Evolutionary conservation across 352 stramenopile species (phyloP).

Genomic region (Elongisporangium anandrum): DNA sequence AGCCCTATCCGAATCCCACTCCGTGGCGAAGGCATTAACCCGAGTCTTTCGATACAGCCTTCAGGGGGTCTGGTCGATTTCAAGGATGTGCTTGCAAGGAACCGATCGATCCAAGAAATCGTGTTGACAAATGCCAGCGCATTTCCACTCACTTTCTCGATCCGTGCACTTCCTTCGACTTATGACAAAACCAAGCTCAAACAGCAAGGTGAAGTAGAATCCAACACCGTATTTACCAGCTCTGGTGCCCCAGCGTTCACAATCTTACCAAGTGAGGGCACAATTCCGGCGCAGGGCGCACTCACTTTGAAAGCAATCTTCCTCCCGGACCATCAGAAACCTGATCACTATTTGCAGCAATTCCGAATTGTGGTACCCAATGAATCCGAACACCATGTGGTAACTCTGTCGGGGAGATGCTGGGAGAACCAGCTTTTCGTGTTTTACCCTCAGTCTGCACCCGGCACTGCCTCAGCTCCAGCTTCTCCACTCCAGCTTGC

Average conservation of each 20-base stretch:
- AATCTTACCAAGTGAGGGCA: slow-evolving; percentile 52
- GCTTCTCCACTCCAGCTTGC: not conserved
- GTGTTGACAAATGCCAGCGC: slow-evolving; percentile 54
- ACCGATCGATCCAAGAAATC: slow-evolving; percentile 36
- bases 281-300: slow-evolving; percentile 53
- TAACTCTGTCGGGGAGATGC: slow-evolving; percentile 50
- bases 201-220: not conserved
- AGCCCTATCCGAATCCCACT: slow-evolving; percentile 35
- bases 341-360: slow-evolving; percentile 46
- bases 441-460: slow-evolving; percentile 18
- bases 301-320: slow-evolving; percentile 63
- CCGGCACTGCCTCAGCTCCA: not conserved
- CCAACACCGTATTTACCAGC: slow-evolving; percentile 1
- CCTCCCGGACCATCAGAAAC: slow-evolving; percentile 47
- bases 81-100: slow-evolving; percentile 59
- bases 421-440: slow-evolving; percentile 82
- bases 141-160: slow-evolving; percentile 58
- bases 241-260: slow-evolving; percentile 47
- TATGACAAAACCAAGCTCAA: not conserved
- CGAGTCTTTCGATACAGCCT: slow-evolving; percentile 61
- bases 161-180: slow-evolving; percentile 15
- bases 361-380: slow-evolving; percentile 73
- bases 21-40: slow-evolving; percentile 71
- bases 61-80: slow-evolving; percentile 61
- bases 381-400: slow-evolving; percentile 58